These are phyloP conservation scores for Mikania micrantha DNA, from an alignment of 129 eudicot genomes.

Conservation along the genomic window DNA sequence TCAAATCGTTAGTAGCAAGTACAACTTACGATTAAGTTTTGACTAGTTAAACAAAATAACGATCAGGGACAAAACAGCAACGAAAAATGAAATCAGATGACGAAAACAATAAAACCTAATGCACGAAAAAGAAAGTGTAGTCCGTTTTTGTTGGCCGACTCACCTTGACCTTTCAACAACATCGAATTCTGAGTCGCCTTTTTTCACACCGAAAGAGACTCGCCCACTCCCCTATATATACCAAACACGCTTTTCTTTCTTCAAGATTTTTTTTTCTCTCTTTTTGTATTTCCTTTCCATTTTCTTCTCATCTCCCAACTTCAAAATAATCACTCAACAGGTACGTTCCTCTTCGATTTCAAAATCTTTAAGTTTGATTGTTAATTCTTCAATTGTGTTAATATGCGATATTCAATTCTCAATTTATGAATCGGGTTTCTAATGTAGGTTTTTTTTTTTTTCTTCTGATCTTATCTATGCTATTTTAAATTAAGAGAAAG, in stretches of 20 bases:
- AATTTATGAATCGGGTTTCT: constrained; percentile 11
- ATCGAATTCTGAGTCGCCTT: not conserved
- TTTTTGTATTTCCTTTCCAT: not conserved
- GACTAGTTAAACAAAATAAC: too few relatives aligned
- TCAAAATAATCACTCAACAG: constrained; percentile 11
- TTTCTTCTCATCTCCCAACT: constrained; percentile 4
- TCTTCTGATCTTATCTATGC: not conserved
- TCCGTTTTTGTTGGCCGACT: not conserved
- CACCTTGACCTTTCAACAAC: constrained; percentile 13
- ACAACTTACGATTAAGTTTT: too few relatives aligned
- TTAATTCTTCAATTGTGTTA: not conserved
- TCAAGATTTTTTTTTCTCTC: constrained; percentile 4
- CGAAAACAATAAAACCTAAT: too few relatives aligned
- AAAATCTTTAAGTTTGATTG: not conserved
- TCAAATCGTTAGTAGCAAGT: too few relatives aligned
- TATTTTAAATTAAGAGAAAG: not conserved
- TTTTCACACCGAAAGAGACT: not conserved
- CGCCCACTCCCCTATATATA: constrained; percentile 12
- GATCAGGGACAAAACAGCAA: too few relatives aligned
- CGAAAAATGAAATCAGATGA: too few relatives aligned
- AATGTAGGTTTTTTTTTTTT: not conserved
- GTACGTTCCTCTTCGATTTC: constrained; percentile 5
- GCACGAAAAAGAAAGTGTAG: too few relatives aligned
- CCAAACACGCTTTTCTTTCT: constrained; percentile 5
- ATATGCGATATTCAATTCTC: constrained; percentile 5